Evolutionary conservation across 495 filamentous ascomycete genomes (phyloP).

Genomic region (Rusavskia elegans): DNA sequence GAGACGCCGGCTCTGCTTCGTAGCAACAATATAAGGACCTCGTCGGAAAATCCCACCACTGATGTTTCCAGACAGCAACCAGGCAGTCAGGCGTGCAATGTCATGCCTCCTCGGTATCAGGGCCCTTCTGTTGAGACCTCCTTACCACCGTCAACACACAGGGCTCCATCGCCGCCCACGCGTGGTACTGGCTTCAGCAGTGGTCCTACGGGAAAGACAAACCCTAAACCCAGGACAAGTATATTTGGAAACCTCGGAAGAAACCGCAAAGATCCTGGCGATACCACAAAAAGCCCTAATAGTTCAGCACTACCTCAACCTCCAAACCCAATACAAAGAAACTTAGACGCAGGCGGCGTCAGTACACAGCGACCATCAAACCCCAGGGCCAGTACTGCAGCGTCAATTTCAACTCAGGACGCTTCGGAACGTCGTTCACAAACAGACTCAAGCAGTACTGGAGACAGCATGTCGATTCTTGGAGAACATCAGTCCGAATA

Average conservation of each 20-base stretch:
- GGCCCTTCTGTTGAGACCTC: no score
- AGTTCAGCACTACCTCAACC: background rate
- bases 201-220: background rate
- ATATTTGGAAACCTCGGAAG: background rate
- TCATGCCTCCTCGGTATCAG: no score
- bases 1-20: background rate
- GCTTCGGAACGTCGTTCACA: background rate
- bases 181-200: background rate
- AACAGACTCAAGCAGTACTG: background rate
- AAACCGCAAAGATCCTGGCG: background rate
- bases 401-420: background rate
- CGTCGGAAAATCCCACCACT: background rate
- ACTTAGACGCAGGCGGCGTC: background rate
- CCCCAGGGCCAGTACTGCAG: background rate
- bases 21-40: background rate
- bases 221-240: background rate
- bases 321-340: background rate
- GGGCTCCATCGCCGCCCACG: no score
- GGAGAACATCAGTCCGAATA: background rate
- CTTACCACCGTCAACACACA: no score
- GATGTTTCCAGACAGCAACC: background rate
- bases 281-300: background rate
- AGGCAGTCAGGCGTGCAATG: no score
- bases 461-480: background rate
- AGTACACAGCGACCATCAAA: background rate